Conservation (phyloP, 2,329 filamentous ascomycete species). For the Fusarium metavorans region DNA sequence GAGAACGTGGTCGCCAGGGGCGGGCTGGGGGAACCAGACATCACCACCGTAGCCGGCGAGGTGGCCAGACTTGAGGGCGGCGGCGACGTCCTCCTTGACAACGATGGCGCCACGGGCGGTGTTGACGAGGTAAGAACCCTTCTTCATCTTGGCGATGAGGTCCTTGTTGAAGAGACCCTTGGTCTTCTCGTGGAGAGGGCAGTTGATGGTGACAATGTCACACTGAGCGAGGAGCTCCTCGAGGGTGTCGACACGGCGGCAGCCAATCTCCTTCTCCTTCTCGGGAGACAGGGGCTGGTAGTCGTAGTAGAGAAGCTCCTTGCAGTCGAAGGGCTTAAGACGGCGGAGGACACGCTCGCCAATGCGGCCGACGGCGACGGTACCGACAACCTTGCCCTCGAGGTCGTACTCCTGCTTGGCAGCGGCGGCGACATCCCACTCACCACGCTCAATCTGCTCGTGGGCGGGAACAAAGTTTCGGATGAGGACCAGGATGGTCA, state of each 20-base stretch:
- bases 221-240: slow-evolving; percentile 96
- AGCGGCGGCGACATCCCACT: slow-evolving; percentile 95
- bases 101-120: slow-evolving; percentile 98
- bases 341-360: slow-evolving; percentile 97
- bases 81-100: slow-evolving; percentile 98
- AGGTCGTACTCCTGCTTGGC: slow-evolving; percentile 99
- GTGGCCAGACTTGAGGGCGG: slow-evolving; percentile 90
- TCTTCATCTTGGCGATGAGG: slow-evolving; percentile 98
- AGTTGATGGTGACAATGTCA: slow-evolving; percentile 99
- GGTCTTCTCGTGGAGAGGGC: slow-evolving; percentile 98
- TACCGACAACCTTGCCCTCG: slow-evolving; percentile 97
- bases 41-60: slow-evolving; percentile 90
- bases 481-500: slow-evolving; percentile 96
- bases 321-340: slow-evolving; percentile 98
- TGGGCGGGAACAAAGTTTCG: slow-evolving; percentile 99
- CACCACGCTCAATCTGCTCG: slow-evolving; percentile 88
- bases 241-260: slow-evolving; percentile 86
- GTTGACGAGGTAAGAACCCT: slow-evolving; percentile 96
- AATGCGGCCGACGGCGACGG: slow-evolving; percentile 96
- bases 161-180: slow-evolving; percentile 98
- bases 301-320: slow-evolving; percentile 99
- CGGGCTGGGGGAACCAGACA: slow-evolving; percentile 98
- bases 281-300: slow-evolving; percentile 93
- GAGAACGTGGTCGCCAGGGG: slow-evolving; percentile 91
- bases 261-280: slow-evolving; percentile 95